Base-by-base conservation (phyloP, 352 stramenopile species). In the Phytophthora multivora region DNA sequence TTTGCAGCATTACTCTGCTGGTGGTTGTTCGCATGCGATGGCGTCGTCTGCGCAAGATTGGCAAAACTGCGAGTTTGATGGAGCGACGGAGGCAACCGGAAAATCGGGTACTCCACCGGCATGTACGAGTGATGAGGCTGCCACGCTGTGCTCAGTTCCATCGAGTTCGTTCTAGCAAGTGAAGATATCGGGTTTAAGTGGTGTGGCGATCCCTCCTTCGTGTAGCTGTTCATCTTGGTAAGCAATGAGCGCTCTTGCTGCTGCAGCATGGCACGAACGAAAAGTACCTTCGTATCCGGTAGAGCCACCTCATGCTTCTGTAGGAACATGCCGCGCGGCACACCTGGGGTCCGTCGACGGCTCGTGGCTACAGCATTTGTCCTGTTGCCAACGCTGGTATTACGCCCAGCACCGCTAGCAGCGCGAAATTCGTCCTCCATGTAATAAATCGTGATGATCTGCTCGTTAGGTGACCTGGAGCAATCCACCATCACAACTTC, bases 221-320 rank as follows among this genome's bases (percentile, higher is more conserved):
- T 75, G 51, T 66, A 46, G 61, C 57, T 77, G 36, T 85, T 79
- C 65, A 80, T 82, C 55, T 89, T 86, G 2, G 85, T 87, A 9
- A 90, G 70, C 28, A 91, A 59, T 31, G 83, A 88, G 2, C 83
- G 82, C 51, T 95, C 86, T 51, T 92, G 86, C 55, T 95, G 88
- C 58, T 96, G 86, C 19, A 96, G 69, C 86, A 95, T 96, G 1
- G 86, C 87, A 26, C 80, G 79, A 15, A 96, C 73, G 48, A 93
- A 96, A 18, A 93, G 46, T 18, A 91, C 73, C 54, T 92, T 90
- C 21, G 74, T 87, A 31, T 89, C 79, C 19, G 88, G 84, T 9
- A 96, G 38, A 36, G 75, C 69, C 36, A 96, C 81, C 33, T 80
- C 70, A 51, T 92, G 83, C 51, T 93, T 94, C 26, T 86, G 80